Evolutionary conservation across 2,329 filamentous ascomycete species (phyloP).

Genomic region (Venturia carpophila): DNA sequence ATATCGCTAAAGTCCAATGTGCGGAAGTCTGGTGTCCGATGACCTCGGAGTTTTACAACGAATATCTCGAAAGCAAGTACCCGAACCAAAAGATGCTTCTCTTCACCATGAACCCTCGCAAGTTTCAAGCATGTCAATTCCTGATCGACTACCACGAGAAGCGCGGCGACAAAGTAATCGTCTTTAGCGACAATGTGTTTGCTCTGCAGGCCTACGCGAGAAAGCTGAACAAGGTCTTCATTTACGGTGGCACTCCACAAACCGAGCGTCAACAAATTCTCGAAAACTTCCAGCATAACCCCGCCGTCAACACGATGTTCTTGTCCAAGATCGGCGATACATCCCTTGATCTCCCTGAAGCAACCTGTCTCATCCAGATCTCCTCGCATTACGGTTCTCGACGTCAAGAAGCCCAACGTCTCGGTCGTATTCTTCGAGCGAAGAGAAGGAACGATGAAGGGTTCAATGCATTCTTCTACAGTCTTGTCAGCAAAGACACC

Average conservation of each 20-base stretch:
- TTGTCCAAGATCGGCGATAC: constrained; percentile 97
- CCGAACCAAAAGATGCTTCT: constrained; percentile 61
- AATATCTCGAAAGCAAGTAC: constrained; percentile 65
- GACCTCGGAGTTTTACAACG: constrained; percentile 95
- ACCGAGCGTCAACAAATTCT: constrained; percentile 78
- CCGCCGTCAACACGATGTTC: constrained; percentile 84
- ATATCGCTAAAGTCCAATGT: constrained; percentile 95
- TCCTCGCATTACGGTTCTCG: constrained; percentile 96
- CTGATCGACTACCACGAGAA: constrained; percentile 97
- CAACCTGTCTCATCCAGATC: constrained; percentile 93
- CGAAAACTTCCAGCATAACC: constrained; percentile 92
- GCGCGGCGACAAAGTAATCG: constrained; percentile 93
- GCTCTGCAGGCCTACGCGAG: constrained; percentile 78
- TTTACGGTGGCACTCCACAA: constrained; percentile 83
- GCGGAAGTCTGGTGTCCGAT: constrained; percentile 99
- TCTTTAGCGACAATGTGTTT: constrained; percentile 96
- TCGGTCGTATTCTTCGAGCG: constrained; percentile 87
- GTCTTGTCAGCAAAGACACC: constrained; percentile 92
- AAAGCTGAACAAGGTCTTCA: constrained; percentile 78
- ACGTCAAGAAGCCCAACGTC: constrained; percentile 87
- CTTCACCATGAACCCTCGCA: constrained; percentile 95
- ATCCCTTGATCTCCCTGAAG: constrained; percentile 92
- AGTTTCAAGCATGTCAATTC: constrained; percentile 95
- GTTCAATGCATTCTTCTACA: constrained; percentile 99
- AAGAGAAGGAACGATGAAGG: constrained; percentile 96